These are phyloP conservation scores for Penicillium paneum DNA, from an alignment of 2,329 filamentous ascomycete species.

Conservation along the genomic window DNA sequence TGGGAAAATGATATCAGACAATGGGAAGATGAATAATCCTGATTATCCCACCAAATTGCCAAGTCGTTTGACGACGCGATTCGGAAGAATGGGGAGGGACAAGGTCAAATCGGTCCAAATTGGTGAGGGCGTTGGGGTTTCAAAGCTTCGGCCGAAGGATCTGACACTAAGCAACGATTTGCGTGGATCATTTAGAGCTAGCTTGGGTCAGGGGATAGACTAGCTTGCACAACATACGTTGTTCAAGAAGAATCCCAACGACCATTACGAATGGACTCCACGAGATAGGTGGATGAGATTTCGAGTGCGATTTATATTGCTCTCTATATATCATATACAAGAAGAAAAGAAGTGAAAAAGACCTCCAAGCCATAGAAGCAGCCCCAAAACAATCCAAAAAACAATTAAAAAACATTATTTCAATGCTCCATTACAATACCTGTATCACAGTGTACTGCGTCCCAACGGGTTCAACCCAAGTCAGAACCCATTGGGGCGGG, in stretches of 20 bases:
- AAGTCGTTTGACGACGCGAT: neutral
- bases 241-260: neutral
- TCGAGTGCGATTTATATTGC: neutral
- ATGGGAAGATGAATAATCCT: neutral
- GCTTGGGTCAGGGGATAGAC: neutral
- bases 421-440: neutral
- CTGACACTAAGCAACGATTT: slow-evolving; percentile 1
- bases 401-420: neutral
- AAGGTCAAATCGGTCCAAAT: slow-evolving; percentile 3
- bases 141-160: slow-evolving; percentile 8
- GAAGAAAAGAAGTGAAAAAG: neutral
- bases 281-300: neutral
- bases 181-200: neutral
- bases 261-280: neutral
- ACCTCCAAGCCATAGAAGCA: too few relatives aligned
- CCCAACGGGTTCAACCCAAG: slow-evolving; percentile 14
- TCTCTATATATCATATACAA: neutral
- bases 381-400: neutral
- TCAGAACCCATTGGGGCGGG: slow-evolving; percentile 25
- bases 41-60: neutral
- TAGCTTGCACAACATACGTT: neutral
- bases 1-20: neutral
- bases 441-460: neutral
- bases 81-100: slow-evolving; percentile 5
- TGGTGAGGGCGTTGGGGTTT: slow-evolving; percentile 12